A percentile compares a stretch with the other conserved stretches of the same genome.
Evolutionary conservation across 139 green algal genomes (phyloP).

Genomic region (Chlorella sp.): DNA sequence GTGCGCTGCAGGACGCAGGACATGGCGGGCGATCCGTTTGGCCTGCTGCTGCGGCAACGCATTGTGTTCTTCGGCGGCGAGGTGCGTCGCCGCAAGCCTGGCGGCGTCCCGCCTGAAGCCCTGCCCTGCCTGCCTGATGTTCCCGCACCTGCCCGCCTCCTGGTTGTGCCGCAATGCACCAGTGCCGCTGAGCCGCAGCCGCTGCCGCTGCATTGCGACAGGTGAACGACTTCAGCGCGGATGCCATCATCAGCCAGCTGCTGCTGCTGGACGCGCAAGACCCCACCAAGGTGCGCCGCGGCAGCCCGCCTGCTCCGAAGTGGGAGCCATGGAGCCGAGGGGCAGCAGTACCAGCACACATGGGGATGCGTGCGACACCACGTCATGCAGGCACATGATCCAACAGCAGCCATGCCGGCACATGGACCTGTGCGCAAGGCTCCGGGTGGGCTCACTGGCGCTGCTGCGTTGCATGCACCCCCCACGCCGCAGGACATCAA

Average conservation of each 20-base stretch:
- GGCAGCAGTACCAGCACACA: too few species aligned
- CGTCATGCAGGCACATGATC: too few species aligned
- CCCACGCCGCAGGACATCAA: slow-evolving; percentile 89
- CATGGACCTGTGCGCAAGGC: too few species aligned
- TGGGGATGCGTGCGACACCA: too few species aligned
- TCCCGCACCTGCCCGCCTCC: not conserved
- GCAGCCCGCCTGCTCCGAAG: too few species aligned
- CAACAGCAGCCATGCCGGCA: too few species aligned
- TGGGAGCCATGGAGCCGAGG: not conserved
- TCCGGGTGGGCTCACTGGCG: too few species aligned
- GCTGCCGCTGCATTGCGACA: slow-evolving; percentile 39
- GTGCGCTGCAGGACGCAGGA: slow-evolving; percentile 63
- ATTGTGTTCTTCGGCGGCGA: slow-evolving; percentile 97
- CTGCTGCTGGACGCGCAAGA: slow-evolving; percentile 97
- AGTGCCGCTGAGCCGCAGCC: not conserved
- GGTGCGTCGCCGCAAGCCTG: slow-evolving; percentile 26
- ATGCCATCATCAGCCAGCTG: slow-evolving; percentile 97
- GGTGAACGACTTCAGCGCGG: slow-evolving; percentile 97
- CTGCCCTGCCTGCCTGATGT: not conserved
- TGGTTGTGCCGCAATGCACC: not conserved
- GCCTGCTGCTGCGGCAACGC: slow-evolving; percentile 92
- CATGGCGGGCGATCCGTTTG: slow-evolving; percentile 95
- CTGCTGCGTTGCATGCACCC: too few species aligned
- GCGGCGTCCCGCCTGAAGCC: too few species aligned
- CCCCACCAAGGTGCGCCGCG: slow-evolving; percentile 72